Conservation (phyloP, 371 early-diverging fungal genomes). For the Amoeboaphelidium occidentale region DNA sequence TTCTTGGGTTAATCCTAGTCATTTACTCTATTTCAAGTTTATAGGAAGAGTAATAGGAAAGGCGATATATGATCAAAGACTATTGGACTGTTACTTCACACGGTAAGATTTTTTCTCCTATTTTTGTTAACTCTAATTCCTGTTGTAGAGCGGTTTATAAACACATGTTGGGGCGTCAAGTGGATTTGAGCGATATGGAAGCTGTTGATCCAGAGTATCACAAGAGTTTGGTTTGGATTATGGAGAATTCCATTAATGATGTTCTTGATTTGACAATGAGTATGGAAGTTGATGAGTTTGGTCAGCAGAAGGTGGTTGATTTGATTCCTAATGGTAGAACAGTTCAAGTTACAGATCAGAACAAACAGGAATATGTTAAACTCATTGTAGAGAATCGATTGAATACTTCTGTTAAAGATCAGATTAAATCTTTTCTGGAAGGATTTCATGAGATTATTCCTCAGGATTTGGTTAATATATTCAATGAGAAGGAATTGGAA, state of each 20-base stretch:
- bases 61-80: slow-evolving; percentile 84
- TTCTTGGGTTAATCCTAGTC: slow-evolving; percentile 84
- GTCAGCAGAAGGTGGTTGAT: slow-evolving; percentile 54
- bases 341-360: slow-evolving; percentile 78
- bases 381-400: slow-evolving; percentile 72
- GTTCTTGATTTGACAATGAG: slow-evolving; percentile 85
- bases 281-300: slow-evolving; percentile 81
- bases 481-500: slow-evolving; percentile 96
- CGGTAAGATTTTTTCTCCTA: too few species aligned
- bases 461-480: slow-evolving; percentile 61
- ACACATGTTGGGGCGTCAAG: slow-evolving; percentile 65
- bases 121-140: too few species aligned
- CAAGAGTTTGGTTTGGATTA: slow-evolving; percentile 91
- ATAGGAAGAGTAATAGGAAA: slow-evolving; percentile 96
- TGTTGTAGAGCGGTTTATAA: slow-evolving; percentile 99
- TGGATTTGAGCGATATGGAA: slow-evolving; percentile 90
- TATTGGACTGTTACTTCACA: slow-evolving; percentile 89
- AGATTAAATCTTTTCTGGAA: slow-evolving; percentile 69
- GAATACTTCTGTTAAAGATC: slow-evolving; percentile 65
- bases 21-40: slow-evolving; percentile 90
- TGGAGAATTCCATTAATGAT: slow-evolving; percentile 86
- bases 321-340: slow-evolving; percentile 72
- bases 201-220: slow-evolving; percentile 90
- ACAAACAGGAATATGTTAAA: slow-evolving; percentile 89
- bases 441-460: slow-evolving; percentile 96